Evolutionary conservation across 2,329 filamentous ascomycete species (phyloP).

Genomic region (Tolypocladium guangdongense): DNA sequence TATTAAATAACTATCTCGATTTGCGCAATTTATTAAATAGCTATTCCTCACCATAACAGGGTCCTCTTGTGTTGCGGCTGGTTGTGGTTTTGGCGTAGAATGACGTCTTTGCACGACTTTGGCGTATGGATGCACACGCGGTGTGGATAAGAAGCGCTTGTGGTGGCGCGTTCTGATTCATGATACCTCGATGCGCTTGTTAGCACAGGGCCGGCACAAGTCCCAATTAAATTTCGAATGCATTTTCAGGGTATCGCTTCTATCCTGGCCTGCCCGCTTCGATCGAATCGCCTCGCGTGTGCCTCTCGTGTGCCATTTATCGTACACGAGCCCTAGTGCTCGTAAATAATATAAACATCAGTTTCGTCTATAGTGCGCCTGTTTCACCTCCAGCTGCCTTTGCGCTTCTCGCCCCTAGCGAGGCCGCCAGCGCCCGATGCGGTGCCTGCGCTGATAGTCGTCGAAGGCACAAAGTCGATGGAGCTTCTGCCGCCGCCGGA

Average conservation of each 20-base stretch:
- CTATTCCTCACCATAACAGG: too few relatives aligned
- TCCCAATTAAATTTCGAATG: slow-evolving; percentile 9
- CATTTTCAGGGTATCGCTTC: neutral
- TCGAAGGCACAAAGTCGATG: slow-evolving; percentile 38
- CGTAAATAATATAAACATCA: neutral
- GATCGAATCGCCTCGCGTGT: neutral
- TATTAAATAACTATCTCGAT: too few relatives aligned
- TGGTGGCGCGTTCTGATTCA: slow-evolving; percentile 15
- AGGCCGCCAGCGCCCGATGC: slow-evolving; percentile 11
- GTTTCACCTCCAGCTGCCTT: slow-evolving; percentile 20
- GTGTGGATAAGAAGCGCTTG: slow-evolving; percentile 2
- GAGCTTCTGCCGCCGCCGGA: slow-evolving; percentile 26
- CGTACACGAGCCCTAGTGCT: neutral
- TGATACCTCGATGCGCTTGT: slow-evolving; percentile 19
- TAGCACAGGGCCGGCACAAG: slow-evolving; percentile 6
- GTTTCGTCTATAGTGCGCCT: too few relatives aligned
- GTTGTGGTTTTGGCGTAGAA: neutral
- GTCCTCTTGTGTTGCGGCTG: neutral
- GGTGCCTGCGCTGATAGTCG: slow-evolving; percentile 10
- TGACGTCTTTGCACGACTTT: neutral
- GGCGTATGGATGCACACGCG: neutral
- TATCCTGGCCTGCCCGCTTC: neutral
- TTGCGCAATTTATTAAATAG: too few relatives aligned
- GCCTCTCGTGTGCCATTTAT: neutral
- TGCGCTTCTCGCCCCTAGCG: slow-evolving; percentile 19